A percentile compares a stretch with the other conserved stretches of the same genome.
phyloP scores from a whole-genome alignment of 1,284 basidiomycete genomes.

The Fomitopsis pinicola region DNA sequence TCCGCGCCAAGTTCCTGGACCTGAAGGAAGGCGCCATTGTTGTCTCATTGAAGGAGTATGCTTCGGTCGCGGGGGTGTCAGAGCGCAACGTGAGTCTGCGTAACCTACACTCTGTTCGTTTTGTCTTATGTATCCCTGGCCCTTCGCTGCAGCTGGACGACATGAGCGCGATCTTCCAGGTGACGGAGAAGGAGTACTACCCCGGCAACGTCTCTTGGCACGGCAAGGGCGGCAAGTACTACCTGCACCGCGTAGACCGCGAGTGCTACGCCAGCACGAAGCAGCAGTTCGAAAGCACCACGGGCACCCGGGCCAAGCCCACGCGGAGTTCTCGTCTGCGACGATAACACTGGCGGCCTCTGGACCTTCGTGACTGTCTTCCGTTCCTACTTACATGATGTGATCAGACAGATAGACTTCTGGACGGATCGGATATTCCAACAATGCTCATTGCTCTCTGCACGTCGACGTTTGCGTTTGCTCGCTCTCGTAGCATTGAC shows the following conservation, averaged over 20 bases:
- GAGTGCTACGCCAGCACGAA: conserved; percentile 55
- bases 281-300: conserved; percentile 15
- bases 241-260: conserved; percentile 70
- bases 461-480: neutral
- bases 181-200: conserved; percentile 59
- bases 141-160: conserved; percentile 51
- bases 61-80: conserved; percentile 60
- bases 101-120: neutral
- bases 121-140: neutral
- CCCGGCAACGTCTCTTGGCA: conserved; percentile 76
- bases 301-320: conserved; percentile 13
- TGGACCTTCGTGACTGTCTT: neutral
- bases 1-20: conserved; percentile 71
- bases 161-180: conserved; percentile 71
- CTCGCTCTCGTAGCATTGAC: neutral
- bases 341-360: conserved; percentile 10
- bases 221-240: conserved; percentile 62
- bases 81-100: conserved; percentile 59
- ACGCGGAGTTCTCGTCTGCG: conserved; percentile 19
- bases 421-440: too few relatives aligned
- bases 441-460: neutral
- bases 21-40: conserved; percentile 78
- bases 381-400: too few relatives aligned
- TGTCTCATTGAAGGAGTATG: conserved; percentile 71
- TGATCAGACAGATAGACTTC: too few relatives aligned